Conservation (phyloP, 345 rosid species). For the Trapa bicornis region DNA sequence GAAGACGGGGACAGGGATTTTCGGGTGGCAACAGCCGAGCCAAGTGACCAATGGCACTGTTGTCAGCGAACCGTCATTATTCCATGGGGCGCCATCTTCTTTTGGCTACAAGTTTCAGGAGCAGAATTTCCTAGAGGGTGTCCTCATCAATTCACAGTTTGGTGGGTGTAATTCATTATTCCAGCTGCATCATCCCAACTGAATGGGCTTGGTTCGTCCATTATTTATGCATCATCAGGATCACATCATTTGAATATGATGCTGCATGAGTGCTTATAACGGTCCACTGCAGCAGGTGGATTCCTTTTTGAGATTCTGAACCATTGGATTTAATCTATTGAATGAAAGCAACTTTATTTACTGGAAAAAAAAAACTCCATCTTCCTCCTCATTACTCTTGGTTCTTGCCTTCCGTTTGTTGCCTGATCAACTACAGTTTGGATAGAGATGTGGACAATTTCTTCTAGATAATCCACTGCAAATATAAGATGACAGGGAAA, state of each 20-base stretch:
- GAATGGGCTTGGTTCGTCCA: neutral
- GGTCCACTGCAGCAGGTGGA: neutral
- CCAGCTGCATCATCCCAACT: slow-evolving; percentile 5
- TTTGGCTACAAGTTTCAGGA: slow-evolving; percentile 27
- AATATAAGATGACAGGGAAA: neutral
- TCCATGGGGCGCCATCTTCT: slow-evolving; percentile 38
- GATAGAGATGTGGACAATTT: neutral
- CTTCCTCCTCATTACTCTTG: too few relatives aligned
- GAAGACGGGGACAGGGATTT: slow-evolving; percentile 7
- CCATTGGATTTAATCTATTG: neutral
- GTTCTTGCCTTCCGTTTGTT: too few relatives aligned
- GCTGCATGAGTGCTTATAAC: neutral
- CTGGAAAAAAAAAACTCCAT: neutral
- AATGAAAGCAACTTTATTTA: neutral
- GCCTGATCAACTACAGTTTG: neutral
- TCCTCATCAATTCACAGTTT: neutral
- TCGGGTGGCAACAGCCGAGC: slow-evolving; percentile 26
- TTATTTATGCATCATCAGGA: neutral
- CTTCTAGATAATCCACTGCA: neutral
- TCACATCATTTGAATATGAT: neutral
- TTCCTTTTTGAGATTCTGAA: neutral
- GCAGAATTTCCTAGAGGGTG: slow-evolving; percentile 3
- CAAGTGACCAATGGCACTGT: slow-evolving; percentile 19
- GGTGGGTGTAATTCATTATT: slow-evolving; percentile 2
- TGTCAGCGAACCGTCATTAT: slow-evolving; percentile 19